Evolutionary conservation across 2,329 filamentous ascomycete genomes (phyloP).

Genomic region (Pestalotiopsis sp.): DNA sequence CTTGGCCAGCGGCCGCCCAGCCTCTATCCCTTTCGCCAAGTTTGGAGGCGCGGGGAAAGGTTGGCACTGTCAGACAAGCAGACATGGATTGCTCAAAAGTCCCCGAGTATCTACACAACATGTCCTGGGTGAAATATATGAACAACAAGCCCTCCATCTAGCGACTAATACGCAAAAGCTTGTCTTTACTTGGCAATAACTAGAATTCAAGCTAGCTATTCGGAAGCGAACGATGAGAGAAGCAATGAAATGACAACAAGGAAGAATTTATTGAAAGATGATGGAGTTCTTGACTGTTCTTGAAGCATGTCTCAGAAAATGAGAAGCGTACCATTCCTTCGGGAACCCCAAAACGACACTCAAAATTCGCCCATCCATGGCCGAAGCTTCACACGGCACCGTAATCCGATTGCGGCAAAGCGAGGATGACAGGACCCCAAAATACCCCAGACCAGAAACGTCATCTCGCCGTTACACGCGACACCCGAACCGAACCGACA

Average conservation of each 20-base stretch:
- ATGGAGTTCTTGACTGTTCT: background rate
- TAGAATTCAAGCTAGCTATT: background rate
- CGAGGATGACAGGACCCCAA: background rate
- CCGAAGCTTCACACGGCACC: background rate
- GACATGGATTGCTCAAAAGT: background rate
- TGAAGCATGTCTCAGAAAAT: background rate
- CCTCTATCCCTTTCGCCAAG: background rate
- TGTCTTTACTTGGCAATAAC: background rate
- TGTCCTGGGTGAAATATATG: background rate
- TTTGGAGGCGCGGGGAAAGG: background rate
- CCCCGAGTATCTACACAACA: background rate
- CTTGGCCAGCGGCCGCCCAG: background rate
- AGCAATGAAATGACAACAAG: background rate
- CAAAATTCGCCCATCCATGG: background rate
- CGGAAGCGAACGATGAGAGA: too few species aligned
- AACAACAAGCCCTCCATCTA: background rate
- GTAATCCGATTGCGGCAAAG: constrained; percentile 1
- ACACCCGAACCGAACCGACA: background rate
- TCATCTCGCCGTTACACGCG: background rate
- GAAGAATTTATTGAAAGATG: background rate
- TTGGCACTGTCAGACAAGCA: background rate
- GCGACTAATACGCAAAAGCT: background rate
- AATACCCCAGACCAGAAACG: background rate
- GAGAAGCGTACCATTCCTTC: background rate
- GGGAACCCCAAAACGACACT: background rate